These are phyloP conservation scores for Leucaena leucocephala DNA, from an alignment of 306 rosid genomes.

Conservation along the genomic window DNA sequence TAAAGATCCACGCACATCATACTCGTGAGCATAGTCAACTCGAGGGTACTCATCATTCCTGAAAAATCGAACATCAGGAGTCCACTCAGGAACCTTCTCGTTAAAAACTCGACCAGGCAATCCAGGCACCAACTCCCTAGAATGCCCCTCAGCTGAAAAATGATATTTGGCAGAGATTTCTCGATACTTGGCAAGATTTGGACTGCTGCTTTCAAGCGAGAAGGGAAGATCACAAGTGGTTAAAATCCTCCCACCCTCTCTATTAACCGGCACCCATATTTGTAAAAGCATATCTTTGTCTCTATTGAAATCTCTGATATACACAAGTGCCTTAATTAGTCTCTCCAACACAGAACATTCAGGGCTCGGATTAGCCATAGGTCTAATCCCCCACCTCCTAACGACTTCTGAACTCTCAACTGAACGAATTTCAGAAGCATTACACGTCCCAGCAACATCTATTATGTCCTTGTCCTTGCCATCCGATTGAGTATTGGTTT, in stretches of 20 bases:
- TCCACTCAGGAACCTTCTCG: conserved; percentile 92
- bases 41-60: conserved; percentile 80
- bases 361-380: conserved; percentile 45
- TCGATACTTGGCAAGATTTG: conserved; percentile 67
- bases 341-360: conserved; percentile 61
- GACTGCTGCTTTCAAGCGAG: conserved; percentile 53
- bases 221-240: conserved; percentile 65
- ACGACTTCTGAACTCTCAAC: conserved; percentile 47
- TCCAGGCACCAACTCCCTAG: conserved; percentile 56
- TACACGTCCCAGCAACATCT: conserved; percentile 36
- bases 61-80: conserved; percentile 87
- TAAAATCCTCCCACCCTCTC: conserved; percentile 66
- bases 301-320: conserved; percentile 57
- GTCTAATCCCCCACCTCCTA: conserved; percentile 67
- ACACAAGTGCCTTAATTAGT: conserved; percentile 60
- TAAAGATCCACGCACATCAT: conserved; percentile 77
- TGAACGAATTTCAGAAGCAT: conserved; percentile 41
- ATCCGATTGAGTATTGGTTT: conserved; percentile 17
- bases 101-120: conserved; percentile 84
- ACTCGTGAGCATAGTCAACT: conserved; percentile 68
- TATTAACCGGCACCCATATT: conserved; percentile 77
- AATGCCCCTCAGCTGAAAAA: conserved; percentile 67
- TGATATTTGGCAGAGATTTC: conserved; percentile 61
- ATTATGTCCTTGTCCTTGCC: conserved; percentile 25
- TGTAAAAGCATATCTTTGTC: conserved; percentile 82